Evolutionary conservation across 352 stramenopile genomes (phyloP).

Genomic region (Pythium rishiriense): DNA sequence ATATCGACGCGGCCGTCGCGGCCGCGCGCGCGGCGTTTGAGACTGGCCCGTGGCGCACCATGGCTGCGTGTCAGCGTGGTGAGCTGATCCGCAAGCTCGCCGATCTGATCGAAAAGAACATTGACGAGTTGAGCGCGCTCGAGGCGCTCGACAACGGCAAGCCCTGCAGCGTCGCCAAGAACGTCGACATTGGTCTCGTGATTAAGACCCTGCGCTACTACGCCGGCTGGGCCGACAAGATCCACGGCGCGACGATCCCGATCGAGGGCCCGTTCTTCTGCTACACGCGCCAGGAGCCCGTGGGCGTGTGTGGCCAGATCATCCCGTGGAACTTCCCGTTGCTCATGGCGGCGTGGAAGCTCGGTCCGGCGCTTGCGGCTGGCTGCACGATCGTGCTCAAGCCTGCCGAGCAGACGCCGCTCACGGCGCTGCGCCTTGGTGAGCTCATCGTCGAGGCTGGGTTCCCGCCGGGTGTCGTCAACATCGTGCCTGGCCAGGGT

Average conservation of each 20-base stretch:
- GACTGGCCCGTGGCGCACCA: slow-evolving; percentile 43
- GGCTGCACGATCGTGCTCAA: slow-evolving; percentile 96
- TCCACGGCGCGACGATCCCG: slow-evolving; percentile 62
- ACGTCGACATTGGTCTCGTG: slow-evolving; percentile 71
- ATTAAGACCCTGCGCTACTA: slow-evolving; percentile 63
- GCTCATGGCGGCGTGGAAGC: slow-evolving; percentile 71
- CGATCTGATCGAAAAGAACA: slow-evolving; percentile 38
- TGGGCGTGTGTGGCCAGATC: slow-evolving; percentile 64
- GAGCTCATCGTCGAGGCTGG: slow-evolving; percentile 66
- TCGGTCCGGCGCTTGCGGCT: slow-evolving; percentile 86
- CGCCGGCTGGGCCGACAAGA: slow-evolving; percentile 39
- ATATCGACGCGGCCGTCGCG: slow-evolving; percentile 50
- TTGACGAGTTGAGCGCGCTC: slow-evolving; percentile 42
- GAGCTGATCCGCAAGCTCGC: slow-evolving; percentile 57
- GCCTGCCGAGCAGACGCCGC: slow-evolving; percentile 92
- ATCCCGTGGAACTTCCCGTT: slow-evolving; percentile 67
- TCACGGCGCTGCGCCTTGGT: slow-evolving; percentile 75
- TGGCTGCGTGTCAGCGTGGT: slow-evolving; percentile 44
- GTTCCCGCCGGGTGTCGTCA: slow-evolving; percentile 60
- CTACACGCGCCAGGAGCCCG: slow-evolving; percentile 59
- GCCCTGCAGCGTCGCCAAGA: slow-evolving; percentile 52
- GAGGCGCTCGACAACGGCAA: slow-evolving; percentile 76
- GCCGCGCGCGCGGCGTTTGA: slow-evolving; percentile 48
- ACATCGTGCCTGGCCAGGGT: slow-evolving; percentile 62
- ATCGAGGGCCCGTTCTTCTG: slow-evolving; percentile 49